Evolutionary conservation across 352 stramenopile species (phyloP).

Genomic region (Phytophthora nicotianae): DNA sequence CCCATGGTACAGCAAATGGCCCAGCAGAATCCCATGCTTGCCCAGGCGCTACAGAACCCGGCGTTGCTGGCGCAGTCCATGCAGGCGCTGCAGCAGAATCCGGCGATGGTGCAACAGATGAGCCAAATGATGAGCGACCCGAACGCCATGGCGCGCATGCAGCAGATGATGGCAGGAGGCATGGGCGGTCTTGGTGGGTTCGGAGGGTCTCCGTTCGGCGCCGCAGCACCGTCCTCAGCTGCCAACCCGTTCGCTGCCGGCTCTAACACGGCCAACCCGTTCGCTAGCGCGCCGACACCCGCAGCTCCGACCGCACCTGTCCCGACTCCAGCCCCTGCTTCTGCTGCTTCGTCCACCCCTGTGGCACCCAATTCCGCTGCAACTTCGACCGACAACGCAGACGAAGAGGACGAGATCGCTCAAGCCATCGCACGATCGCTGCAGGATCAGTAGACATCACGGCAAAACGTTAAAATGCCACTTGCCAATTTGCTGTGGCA

Average conservation of each 20-base stretch:
- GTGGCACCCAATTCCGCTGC: constrained; percentile 14
- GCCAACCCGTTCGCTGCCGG: constrained; percentile 54
- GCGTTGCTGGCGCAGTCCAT: constrained; percentile 69
- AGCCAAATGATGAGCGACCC: constrained; percentile 84
- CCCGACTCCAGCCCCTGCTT: constrained; percentile 7
- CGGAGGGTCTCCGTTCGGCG: constrained; percentile 36
- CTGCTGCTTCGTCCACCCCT: constrained; percentile 2
- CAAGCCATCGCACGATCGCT: constrained; percentile 78
- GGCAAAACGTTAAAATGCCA: background rate
- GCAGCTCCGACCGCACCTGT: constrained; percentile 3
- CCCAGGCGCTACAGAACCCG: constrained; percentile 80
- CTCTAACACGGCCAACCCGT: constrained; percentile 16
- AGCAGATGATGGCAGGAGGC: constrained; percentile 65
- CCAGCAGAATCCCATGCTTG: constrained; percentile 78
- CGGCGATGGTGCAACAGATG: constrained; percentile 81
- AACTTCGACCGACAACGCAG: constrained; percentile 18
- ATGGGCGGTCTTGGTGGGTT: constrained; percentile 18
- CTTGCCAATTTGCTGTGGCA: background rate
- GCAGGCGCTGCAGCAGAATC: constrained; percentile 76
- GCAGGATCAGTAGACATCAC: constrained; percentile 61
- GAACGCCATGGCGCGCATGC: constrained; percentile 69
- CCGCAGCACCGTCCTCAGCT: constrained; percentile 22
- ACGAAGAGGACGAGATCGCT: constrained; percentile 81
- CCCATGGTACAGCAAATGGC: constrained; percentile 85
- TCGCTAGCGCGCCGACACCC: constrained; percentile 20